Evolutionary conservation across 805 yeast species (phyloP), one percentile per base, ranked within the genome.

Genomic region (Starmerella scarabaei): DNA sequence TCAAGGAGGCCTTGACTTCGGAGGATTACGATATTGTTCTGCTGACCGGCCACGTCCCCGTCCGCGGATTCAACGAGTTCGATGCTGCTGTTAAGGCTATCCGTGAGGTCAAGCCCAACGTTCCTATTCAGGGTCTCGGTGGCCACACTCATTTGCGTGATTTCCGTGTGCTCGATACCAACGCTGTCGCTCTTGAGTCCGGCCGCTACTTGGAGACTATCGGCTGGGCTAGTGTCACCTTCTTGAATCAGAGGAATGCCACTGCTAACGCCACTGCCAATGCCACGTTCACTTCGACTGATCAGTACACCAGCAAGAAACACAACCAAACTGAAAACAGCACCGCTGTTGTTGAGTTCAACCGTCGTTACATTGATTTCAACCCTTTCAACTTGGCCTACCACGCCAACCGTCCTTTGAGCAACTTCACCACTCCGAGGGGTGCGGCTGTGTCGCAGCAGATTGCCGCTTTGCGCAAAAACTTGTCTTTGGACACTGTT

Each of bases 91-190:
- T 76, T 48, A 33, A 53, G 0, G 58, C 57, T 5, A 58, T 88
- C 21, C 69, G 96, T 44, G 43, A 55, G 20, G 62, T 59, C 21
- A 80, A 72, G 51, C 88, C 93, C 5, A 56, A 66, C 23, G 67
- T 69, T 0, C 64, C 75, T 0, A 80, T 88, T 38, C 94, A 84
- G 56, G 82, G 80, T 51, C 78, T 88, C 59, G 97, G 96, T 1
- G 97, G 96, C 1, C 97, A 88, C 60, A 76, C 93, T 21, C 97
- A 88, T 56, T 75, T 88, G 14, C 66, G 97, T 45, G 97, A 88
- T 58, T 88, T 79, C 58, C 69, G 73, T 6, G 63, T 72, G 3
- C 65, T 76, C 37, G 97, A 88, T 53, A 61, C 65, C 2, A 63
- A 61, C 36, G 70, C 86, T 19, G 74, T 81, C 0, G 95, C 78